Evolutionary conservation across 1,284 basidiomycete species (phyloP).

Genomic region (Tetrapyrgos nigripes): DNA sequence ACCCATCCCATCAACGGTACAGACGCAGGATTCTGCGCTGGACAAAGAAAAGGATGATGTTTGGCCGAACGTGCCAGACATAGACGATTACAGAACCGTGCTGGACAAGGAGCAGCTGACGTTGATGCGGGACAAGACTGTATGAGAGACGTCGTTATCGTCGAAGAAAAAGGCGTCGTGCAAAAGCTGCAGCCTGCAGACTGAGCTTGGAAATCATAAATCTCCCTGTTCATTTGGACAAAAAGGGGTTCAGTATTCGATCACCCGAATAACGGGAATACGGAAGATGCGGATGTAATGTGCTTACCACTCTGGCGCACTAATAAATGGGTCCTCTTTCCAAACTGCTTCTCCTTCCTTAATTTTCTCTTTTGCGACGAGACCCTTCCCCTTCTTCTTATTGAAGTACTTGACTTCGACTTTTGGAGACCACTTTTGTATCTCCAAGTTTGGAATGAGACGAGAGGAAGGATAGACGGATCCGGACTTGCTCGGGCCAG

Average conservation of each 20-base stretch:
- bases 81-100: conserved; percentile 81
- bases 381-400: conserved; percentile 80
- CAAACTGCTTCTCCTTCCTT: conserved; percentile 78
- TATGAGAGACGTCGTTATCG: conserved; percentile 50
- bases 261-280: background rate
- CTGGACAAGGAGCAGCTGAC: conserved; percentile 54
- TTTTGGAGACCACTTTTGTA: conserved; percentile 66
- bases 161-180: conserved; percentile 60
- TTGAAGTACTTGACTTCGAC: conserved; percentile 76
- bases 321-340: conserved; percentile 80
- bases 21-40: conserved; percentile 74
- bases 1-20: conserved; percentile 67
- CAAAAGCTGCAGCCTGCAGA: conserved; percentile 70
- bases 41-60: conserved; percentile 78
- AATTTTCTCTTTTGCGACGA: conserved; percentile 75
- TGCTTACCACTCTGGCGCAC: conserved; percentile 74
- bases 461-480: conserved; percentile 63
- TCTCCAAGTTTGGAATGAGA: conserved; percentile 71
- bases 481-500: conserved; percentile 20
- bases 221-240: conserved; percentile 68
- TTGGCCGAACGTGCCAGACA: conserved; percentile 69
- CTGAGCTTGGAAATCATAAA: conserved; percentile 66
- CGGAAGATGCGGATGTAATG: background rate
- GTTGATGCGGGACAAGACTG: conserved; percentile 55
- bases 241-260: conserved; percentile 5